Base-by-base conservation (phyloP, 352 stramenopile species). In the Pythium scleroteichum region DNA sequence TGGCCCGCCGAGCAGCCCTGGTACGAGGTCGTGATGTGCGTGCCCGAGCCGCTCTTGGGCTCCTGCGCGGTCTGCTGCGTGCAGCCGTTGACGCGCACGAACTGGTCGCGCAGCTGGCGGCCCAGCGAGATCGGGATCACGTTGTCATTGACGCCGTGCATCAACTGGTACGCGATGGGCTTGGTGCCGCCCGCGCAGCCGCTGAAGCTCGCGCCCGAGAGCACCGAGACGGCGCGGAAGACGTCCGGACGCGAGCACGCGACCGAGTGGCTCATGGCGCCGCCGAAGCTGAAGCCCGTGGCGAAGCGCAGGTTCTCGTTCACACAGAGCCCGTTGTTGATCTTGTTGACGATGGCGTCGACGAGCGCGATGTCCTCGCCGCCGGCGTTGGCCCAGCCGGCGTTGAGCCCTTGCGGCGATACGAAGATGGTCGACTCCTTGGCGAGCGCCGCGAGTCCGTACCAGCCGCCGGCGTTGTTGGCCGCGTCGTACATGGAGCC, bases 21-120 rank as follows among this genome's bases (percentile, higher is more conserved):
- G 57, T 76, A 76, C 56, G 44, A 33, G 8, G 69, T 76, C 45
- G 71, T 76, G 53, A 73, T 62, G 57, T 76, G 64, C 47, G 64
- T 66, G 17, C 54, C 50, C 3, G 69, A 73, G 14, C 65, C 64
- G 22, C 24, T 17, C 3, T 48, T 48, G 5, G 69, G 69, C 40
- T 71, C 60, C 4, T 39, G 17, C n/a, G 64, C 57, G 20, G 38
- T 66, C 48, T 71, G 56, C n/a, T 67, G 50, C 53, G 46, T 35
- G 50, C 69, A 76, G 20, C 57, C 64, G 41, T 73, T 73, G 20
- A 58, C 53, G 26, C 62, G 46, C 22, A 72, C 26, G 48, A 76
- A 72, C 27, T 53, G 44, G 23, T 76, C 61, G 22, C 60, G 56
- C 52, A 76, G 62, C 6, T 48, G 52, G 14, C 45, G 51, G 23